Evolutionary conservation across 345 rosid species (phyloP), one percentile per base, ranked within the genome.

Genomic region (Zanthoxylum bungeanum): DNA sequence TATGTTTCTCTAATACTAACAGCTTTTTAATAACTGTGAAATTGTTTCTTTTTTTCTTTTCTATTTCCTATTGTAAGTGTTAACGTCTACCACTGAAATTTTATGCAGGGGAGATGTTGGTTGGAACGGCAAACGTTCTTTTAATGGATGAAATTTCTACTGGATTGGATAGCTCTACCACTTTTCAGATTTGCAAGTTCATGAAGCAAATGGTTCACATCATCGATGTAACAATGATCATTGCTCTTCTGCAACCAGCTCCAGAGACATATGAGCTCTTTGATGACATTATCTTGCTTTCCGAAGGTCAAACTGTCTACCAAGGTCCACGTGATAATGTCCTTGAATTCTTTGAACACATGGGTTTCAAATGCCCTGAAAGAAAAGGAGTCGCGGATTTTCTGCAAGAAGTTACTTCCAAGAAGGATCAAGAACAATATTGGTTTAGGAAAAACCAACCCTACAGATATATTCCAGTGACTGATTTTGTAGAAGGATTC

Each of bases 81-180:
- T 24, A 63, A 25, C 16, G 17, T 9, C 42, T 16, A 1, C 9
- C 17, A 28, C 7, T 42, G 0, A 3, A 7, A 31, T 33, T 36
- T 21, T 25, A 6, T 79, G 82, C 87, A 93, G 98, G 98, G 62
- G 98, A 93, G 79, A 93, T 93, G 98, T 68, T 93, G 81, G 97
- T 88, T 16, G 98, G 97, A 75, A 92, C 98, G 1, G 97, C 98
- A 4, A 91, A 85, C 71, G 97, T 87, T 22, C 84, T 88, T 52
- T 80, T 91, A 65, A 93, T 93, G 98, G 98, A 93, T 73, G 98
- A 93, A 79, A 93, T 93, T 73, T 93, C 98, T 61, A 93, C 97
- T 22, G 98, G 98, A 73, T 73, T 91, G 77, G 98, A 93, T 66
- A 91, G 98, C 78, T 89, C 97, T 17, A 93, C 98, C 27, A 91